Evolutionary conservation across 768 basidiomycete genomes (phyloP), one percentile per base, ranked within the genome.

Genomic region (Auricularia heimuer): DNA sequence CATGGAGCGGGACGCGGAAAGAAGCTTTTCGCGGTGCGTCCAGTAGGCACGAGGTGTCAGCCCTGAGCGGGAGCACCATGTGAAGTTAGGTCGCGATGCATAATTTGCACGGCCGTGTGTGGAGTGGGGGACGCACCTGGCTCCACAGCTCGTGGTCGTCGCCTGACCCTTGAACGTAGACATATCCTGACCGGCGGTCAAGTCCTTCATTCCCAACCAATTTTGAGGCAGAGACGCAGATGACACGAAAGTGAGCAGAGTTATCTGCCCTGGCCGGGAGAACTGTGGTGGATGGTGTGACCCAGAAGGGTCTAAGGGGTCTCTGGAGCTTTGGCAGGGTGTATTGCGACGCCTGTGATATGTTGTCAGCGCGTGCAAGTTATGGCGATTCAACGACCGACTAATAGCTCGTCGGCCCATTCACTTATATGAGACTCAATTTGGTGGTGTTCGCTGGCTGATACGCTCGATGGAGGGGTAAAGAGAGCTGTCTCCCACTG

Each of bases 101-200:
- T 42, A 42, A 42, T 42, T 42, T 42, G 8, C 39, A 42, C 39
- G 8, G 39, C 39, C 39, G 39, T 42, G 39, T 39, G 37, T 66
- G 61, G 63, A 63, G 63, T 58, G 3, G 63, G 21, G 36, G 16
- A 72, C 78, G 36, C 64, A 90, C 90, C 84, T 84, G 83, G 35
- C 87, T 82, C 94, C 93, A 95, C 4, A 89, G 78, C 74, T 97
- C 94, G 71, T 95, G 92, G 70, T 98, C 96, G 70, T 98, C 96
- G 0, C 94, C 96, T 0, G 90, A 92, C 1, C 96, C 96, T 73
- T 96, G 94, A 7, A 98, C 83, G 72, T 98, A 98, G 24, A 85
- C 79, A 72, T 87, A 97, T 0, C 90, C 91, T n/a, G 78, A 75
- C 8, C 88, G 82, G 24, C 89, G 78, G 65, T 89, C 87, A 1